Conservation (phyloP, 495 filamentous ascomycete species). For the Chaetomium cochliodes region DNA sequence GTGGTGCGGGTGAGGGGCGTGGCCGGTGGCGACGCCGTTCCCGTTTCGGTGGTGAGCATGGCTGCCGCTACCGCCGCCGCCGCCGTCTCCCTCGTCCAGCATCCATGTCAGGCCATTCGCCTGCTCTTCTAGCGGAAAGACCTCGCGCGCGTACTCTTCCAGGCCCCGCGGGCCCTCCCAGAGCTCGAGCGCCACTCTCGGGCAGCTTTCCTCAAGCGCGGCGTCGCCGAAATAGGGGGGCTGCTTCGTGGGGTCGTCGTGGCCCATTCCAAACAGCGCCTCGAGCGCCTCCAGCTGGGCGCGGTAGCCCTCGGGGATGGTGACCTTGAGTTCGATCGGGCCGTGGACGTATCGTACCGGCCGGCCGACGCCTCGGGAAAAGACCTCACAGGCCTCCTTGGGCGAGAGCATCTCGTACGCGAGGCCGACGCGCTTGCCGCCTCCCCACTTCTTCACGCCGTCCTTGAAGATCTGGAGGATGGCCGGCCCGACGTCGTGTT, state of each 20-base stretch:
- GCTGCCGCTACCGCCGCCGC: constrained; percentile 28
- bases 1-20: constrained; percentile 15
- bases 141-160: constrained; percentile 94
- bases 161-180: constrained; percentile 91
- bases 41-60: constrained; percentile 21
- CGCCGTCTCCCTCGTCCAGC: constrained; percentile 48
- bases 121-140: constrained; percentile 90
- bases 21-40: constrained; percentile 21
- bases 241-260: constrained; percentile 54
- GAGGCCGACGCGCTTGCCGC: constrained; percentile 84
- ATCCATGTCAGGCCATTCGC: constrained; percentile 94
- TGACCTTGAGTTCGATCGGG: constrained; percentile 79
- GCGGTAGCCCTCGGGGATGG: constrained; percentile 84
- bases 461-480: constrained; percentile 96
- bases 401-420: constrained; percentile 91
- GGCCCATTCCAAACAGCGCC: constrained; percentile 58
- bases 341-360: constrained; percentile 73
- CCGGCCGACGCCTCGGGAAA: constrained; percentile 72
- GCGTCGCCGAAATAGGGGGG: constrained; percentile 56
- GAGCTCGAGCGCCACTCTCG: constrained; percentile 68
- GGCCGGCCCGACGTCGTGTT: constrained; percentile 94
- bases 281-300: constrained; percentile 78
- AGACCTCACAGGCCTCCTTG: constrained; percentile 72
- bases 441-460: constrained; percentile 83
- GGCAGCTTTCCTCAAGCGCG: constrained; percentile 58